Evolutionary conservation across 2,329 filamentous ascomycete genomes (phyloP).

Genomic region (Exophiala mesophila): DNA sequence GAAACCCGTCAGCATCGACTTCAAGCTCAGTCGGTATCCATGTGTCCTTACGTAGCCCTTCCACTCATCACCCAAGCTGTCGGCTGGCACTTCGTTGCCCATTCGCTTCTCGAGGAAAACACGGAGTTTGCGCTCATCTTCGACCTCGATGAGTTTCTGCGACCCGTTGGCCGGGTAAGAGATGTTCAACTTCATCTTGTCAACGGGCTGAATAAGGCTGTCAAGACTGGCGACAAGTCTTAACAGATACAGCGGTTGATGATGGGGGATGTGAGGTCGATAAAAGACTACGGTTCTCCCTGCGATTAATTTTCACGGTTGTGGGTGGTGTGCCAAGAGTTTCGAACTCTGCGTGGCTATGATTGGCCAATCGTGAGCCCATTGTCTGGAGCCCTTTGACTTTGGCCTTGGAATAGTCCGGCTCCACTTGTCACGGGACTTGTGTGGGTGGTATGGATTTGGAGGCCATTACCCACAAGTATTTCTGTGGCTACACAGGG

Average conservation of each 20-base stretch:
- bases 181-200: conserved; percentile 67
- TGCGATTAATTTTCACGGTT: conserved; percentile 4
- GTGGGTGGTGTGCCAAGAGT: conserved; percentile 6
- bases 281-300: not conserved
- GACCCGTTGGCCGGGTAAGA: conserved; percentile 98
- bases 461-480: no score
- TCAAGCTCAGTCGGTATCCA: no score
- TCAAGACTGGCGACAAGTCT: conserved; percentile 35
- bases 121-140: conserved; percentile 98
- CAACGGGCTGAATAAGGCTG: conserved; percentile 32
- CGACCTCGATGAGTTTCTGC: conserved; percentile 98
- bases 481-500: no score
- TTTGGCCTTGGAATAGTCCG: no score
- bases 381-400: no score
- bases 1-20: conserved; percentile 14
- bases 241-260: conserved; percentile 34
- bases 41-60: conserved; percentile 96
- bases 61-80: conserved; percentile 97
- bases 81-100: conserved; percentile 70
- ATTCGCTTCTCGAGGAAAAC: conserved; percentile 98
- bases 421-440: no score
- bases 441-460: no score
- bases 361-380: no score
- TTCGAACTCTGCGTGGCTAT: not conserved
- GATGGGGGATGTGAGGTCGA: conserved; percentile 2